Percentiles rank a stretch among this genome's conserved stretches.
These are phyloP conservation scores for Fusarium papillatum DNA, from an alignment of 2,329 filamentous ascomycete species.

Conservation along the genomic window DNA sequence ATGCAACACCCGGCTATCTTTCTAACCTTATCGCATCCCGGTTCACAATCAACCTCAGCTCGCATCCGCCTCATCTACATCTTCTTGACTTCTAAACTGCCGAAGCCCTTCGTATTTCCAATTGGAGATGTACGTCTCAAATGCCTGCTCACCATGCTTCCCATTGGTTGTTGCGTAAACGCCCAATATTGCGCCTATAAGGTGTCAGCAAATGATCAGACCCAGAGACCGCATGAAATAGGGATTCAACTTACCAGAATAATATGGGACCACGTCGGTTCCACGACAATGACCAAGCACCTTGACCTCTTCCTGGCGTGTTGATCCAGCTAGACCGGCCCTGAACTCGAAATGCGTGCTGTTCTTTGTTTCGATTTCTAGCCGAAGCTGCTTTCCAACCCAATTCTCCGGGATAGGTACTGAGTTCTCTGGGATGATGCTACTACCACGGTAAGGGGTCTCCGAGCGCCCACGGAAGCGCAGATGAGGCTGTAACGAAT, in stretches of 20 bases:
- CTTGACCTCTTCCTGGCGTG: background rate
- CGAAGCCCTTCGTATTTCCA: slow-evolving; percentile 57
- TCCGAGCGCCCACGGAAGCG: slow-evolving; percentile 19
- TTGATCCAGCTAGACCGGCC: background rate
- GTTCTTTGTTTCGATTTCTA: slow-evolving; percentile 7
- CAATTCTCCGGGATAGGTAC: background rate
- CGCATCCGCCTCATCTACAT: slow-evolving; percentile 4
- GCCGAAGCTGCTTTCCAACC: slow-evolving; percentile 9
- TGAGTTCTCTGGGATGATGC: background rate
- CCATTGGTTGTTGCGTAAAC: slow-evolving; percentile 68
- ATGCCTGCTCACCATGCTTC: slow-evolving; percentile 54
- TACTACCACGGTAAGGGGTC: slow-evolving; percentile 14
- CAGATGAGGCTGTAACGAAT: background rate
- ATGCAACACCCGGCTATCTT: background rate
- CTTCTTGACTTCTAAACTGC: slow-evolving; percentile 12
- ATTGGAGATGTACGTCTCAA: slow-evolving; percentile 58
- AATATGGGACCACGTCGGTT: slow-evolving; percentile 12
- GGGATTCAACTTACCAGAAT: slow-evolving; percentile 4
- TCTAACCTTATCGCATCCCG: background rate
- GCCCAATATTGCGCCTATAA: slow-evolving; percentile 60
- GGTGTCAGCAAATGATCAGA: background rate
- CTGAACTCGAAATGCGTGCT: slow-evolving; percentile 17
- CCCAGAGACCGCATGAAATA: background rate
- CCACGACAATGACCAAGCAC: slow-evolving; percentile 9
- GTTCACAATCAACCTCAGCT: background rate